Evolutionary conservation across 441 rosid genomes (phyloP).

Genomic region (Populus hybrid): DNA sequence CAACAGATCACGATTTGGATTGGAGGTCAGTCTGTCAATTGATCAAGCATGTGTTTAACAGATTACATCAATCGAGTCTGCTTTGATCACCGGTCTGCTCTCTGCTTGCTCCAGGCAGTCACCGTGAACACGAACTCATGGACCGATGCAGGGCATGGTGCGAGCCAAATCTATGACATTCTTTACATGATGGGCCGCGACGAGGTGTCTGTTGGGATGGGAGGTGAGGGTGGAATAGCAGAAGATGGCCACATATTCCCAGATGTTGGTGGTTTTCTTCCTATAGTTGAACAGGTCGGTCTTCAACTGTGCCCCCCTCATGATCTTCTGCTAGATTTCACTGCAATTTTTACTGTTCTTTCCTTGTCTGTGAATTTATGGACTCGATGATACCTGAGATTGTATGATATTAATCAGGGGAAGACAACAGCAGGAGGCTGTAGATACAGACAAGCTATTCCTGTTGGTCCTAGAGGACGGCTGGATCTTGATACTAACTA

Average conservation of each 20-base stretch:
- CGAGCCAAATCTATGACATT: slow-evolving; percentile 77
- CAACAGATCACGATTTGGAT: slow-evolving; percentile 60
- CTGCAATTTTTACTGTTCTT: neutral
- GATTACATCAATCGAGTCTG: neutral
- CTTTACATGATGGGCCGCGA: slow-evolving; percentile 92
- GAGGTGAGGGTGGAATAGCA: slow-evolving; percentile 84
- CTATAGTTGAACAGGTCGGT: slow-evolving; percentile 89
- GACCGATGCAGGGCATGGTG: slow-evolving; percentile 83
- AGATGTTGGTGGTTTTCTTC: slow-evolving; percentile 85
- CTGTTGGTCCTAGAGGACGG: slow-evolving; percentile 67
- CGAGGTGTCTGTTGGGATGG: slow-evolving; percentile 77
- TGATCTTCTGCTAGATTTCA: neutral
- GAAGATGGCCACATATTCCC: slow-evolving; percentile 59
- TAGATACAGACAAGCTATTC: slow-evolving; percentile 84
- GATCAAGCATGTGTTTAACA: neutral
- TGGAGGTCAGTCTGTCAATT: slow-evolving; percentile 47
- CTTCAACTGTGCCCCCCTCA: neutral
- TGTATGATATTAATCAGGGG: slow-evolving; percentile 36
- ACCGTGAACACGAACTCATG: slow-evolving; percentile 71
- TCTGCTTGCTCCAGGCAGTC: slow-evolving; percentile 48
- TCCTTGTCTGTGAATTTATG: neutral
- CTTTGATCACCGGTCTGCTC: neutral
- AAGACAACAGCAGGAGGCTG: slow-evolving; percentile 68
- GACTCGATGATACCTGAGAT: neutral
- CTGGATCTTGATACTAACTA: slow-evolving; percentile 58